phyloP scores from a whole-genome alignment of 2,329 filamentous ascomycete species.

The Colletotrichum trifolii region DNA sequence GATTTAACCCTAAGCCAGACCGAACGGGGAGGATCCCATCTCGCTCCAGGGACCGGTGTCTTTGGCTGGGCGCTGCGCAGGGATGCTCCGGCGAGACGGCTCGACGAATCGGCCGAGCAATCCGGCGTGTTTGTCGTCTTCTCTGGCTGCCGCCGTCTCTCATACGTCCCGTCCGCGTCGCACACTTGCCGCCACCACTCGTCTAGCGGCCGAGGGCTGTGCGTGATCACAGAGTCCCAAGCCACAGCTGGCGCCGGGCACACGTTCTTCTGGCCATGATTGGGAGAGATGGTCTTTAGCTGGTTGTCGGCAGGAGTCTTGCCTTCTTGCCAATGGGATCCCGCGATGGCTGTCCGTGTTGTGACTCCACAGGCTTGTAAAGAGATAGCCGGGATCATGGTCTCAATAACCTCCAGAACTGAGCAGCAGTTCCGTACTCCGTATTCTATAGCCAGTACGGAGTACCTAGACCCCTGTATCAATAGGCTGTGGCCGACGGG shows the following conservation, averaged over 20 bases:
- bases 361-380: background rate
- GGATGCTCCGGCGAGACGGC: conserved; percentile 15
- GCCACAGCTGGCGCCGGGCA: conserved; percentile 3
- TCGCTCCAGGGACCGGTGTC: no score
- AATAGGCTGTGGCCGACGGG: background rate
- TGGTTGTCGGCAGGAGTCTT: no score
- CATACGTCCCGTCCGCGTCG: background rate
- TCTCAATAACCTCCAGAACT: conserved; percentile 1
- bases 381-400: background rate
- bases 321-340: no score
- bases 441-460: background rate
- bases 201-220: background rate
- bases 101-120: conserved; percentile 30
- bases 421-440: conserved; percentile 3
- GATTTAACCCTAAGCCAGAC: conserved; percentile 29
- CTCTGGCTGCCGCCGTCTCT: background rate
- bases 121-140: conserved; percentile 1
- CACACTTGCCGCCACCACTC: background rate
- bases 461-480: background rate
- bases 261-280: background rate
- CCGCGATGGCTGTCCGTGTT: background rate
- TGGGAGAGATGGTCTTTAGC: background rate
- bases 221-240: background rate
- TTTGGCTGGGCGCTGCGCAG: conserved; percentile 2
- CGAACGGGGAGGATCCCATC: background rate